Evolutionary conservation across 805 yeast genomes (phyloP), one percentile per base, ranked within the genome.

Genomic region (Suhomyces emberorum): DNA sequence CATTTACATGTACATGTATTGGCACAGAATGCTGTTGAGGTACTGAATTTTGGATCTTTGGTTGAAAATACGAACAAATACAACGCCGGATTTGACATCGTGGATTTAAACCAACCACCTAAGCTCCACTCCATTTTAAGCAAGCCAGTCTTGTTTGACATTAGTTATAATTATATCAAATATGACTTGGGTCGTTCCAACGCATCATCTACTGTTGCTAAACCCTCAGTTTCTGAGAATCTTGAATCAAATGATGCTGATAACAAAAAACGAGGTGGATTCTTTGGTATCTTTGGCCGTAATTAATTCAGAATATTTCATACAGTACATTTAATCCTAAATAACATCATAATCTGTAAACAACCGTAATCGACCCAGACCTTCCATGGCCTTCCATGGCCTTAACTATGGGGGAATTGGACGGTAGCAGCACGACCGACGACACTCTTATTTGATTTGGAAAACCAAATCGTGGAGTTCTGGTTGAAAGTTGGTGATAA

Each of bases 101-200:
- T 57, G 16, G 58, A 57, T 32, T 44, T 64, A 8, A 52, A 44
- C 23, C 12, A 19, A 15, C 26, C 42, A 6, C 51, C 56, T 12
- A 42, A 37, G 7, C 41, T 88, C 27, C 65, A 63, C 44, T 84
- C 95, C 1, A 77, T 85, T 1, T 72, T 79, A 35, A 76, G 82
- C 39, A 91, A 93, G 61, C 96, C 98, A 0, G 95, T 88, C 7
- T 74, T 89, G 51, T 93, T 88, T 51, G 98, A 91, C 56, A 69
- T 87, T 46, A 98, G 95, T 0, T 89, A 71, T 68, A 89, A 88
- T 56, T 88, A 85, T 53, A 74, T 89, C 35, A 69, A 71, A 23
- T 81, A 79, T 51, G 66, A 63, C 26, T 35, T 54, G 34, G 63
- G 55, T 8, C 50, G 50, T 20, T 39, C 34, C 14, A 17, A 41